Percentiles rank a stretch among this genome's conserved stretches.
Evolutionary conservation across 2,329 filamentous ascomycete genomes (phyloP).

Genomic region (Ascochyta koolunga): DNA sequence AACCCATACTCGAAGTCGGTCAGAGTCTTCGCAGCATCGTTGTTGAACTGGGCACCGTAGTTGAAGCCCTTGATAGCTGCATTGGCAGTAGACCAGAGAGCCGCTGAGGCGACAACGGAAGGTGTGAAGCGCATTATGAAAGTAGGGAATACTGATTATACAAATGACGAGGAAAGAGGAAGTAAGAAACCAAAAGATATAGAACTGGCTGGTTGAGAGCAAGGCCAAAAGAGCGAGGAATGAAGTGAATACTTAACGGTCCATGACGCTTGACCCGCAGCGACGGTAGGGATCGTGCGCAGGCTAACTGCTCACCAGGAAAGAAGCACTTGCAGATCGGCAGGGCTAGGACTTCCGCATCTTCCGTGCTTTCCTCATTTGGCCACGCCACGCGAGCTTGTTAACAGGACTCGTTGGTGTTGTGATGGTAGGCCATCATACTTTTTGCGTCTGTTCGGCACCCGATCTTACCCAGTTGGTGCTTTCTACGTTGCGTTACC

Average conservation of each 20-base stretch:
- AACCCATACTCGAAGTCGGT: slow-evolving; percentile 74
- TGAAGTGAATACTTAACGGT: slow-evolving; percentile 22
- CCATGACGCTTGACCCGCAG: slow-evolving; percentile 26
- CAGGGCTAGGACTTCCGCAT: slow-evolving; percentile 13
- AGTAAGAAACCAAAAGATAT: background rate
- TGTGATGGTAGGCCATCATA: background rate
- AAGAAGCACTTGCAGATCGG: slow-evolving; percentile 22
- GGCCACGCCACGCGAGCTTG: slow-evolving; percentile 12
- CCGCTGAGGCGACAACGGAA: slow-evolving; percentile 45
- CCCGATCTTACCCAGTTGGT: background rate
- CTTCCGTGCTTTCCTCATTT: slow-evolving; percentile 17
- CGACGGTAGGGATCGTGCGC: slow-evolving; percentile 24
- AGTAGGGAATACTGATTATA: slow-evolving; percentile 5
- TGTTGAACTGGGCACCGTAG: slow-evolving; percentile 69
- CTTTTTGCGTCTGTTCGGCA: background rate
- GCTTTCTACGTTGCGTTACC: background rate
- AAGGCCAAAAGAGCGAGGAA: slow-evolving; percentile 6
- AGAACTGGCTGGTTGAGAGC: background rate
- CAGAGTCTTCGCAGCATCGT: slow-evolving; percentile 65
- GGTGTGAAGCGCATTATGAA: slow-evolving; percentile 44
- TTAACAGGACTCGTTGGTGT: background rate
- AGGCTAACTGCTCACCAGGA: slow-evolving; percentile 19
- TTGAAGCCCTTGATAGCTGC: slow-evolving; percentile 67
- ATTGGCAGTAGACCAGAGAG: slow-evolving; percentile 49
- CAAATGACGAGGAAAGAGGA: background rate